These are phyloP conservation scores for Parastagonospora avenae DNA, from an alignment of 2,329 filamentous ascomycete species.

Conservation along the genomic window DNA sequence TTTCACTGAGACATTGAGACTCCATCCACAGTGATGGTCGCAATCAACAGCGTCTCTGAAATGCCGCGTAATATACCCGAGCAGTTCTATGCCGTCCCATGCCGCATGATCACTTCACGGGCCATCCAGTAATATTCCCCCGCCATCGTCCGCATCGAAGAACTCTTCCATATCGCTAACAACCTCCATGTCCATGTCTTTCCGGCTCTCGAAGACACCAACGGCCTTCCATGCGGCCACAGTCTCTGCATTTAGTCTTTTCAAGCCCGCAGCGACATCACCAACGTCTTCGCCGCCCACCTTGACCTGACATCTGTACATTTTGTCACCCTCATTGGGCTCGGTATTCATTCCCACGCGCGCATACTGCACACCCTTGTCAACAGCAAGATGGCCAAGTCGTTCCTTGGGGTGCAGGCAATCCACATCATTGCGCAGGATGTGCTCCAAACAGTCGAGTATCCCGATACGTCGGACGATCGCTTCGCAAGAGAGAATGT, in stretches of 20 bases:
- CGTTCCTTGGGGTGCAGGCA: slow-evolving; percentile 73
- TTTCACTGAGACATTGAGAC: background rate
- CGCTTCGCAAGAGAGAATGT: slow-evolving; percentile 54
- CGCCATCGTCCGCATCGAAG: slow-evolving; percentile 21
- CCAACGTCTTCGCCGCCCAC: slow-evolving; percentile 43
- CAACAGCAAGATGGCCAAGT: slow-evolving; percentile 64
- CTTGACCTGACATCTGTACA: slow-evolving; percentile 41
- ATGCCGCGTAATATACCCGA: no score
- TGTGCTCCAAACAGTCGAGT: slow-evolving; percentile 63
- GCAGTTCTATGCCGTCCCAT: background rate
- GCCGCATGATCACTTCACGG: background rate
- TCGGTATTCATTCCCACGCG: slow-evolving; percentile 20
- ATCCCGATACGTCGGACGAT: slow-evolving; percentile 71
- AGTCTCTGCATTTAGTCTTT: slow-evolving; percentile 46
- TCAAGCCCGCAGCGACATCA: slow-evolving; percentile 37
- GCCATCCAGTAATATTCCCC: slow-evolving; percentile 9
- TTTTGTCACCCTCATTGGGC: background rate
- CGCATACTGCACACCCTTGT: slow-evolving; percentile 61
- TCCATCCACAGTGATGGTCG: background rate
- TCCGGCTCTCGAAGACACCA: slow-evolving; percentile 23
- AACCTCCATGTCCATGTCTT: slow-evolving; percentile 2
- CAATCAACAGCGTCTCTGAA: no score
- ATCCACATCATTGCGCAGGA: slow-evolving; percentile 55
- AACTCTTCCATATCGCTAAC: slow-evolving; percentile 21
- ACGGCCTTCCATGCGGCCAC: slow-evolving; percentile 44